A percentile compares a stretch with the other conserved stretches of the same genome.
Evolutionary conservation across 768 basidiomycete genomes (phyloP).

Genomic region (Clitopilus passeckerianus): DNA sequence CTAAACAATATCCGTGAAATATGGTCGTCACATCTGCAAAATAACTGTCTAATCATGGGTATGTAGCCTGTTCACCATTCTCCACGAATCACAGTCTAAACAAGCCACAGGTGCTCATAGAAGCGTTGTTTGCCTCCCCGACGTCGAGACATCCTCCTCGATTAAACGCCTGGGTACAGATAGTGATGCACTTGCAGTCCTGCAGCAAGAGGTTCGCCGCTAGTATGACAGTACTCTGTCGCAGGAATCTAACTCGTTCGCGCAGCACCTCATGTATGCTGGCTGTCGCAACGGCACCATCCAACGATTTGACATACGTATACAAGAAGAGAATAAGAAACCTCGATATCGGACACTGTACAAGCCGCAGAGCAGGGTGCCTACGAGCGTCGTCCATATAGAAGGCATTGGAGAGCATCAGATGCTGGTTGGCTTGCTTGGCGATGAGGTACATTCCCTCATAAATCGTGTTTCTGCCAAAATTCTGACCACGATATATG

Average conservation of each 20-base stretch:
- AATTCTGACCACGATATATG: background rate
- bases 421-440: constrained; percentile 52
- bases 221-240: background rate
- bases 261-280: constrained; percentile 46
- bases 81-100: background rate
- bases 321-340: constrained; percentile 12
- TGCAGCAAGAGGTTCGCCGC: constrained; percentile 40
- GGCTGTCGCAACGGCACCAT: constrained; percentile 60
- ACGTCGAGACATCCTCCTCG: constrained; percentile 35
- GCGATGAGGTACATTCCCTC: constrained; percentile 47
- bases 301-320: constrained; percentile 52
- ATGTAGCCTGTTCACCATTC: constrained; percentile 3
- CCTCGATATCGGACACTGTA: background rate
- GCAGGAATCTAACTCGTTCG: background rate
- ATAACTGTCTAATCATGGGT: constrained; percentile 51
- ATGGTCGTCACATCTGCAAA: constrained; percentile 48
- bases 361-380: constrained; percentile 5
- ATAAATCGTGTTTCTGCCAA: background rate
- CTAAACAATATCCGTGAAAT: constrained; percentile 46
- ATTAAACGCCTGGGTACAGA: constrained; percentile 40
- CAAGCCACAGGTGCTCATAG: constrained; percentile 41
- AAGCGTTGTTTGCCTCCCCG: constrained; percentile 45
- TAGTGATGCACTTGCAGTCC: constrained; percentile 63
- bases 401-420: constrained; percentile 43
- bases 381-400: constrained; percentile 51